Evolutionary conservation across 176 grass and related monocot genomes (phyloP).

Genomic region (Alloteropsis semialata): DNA sequence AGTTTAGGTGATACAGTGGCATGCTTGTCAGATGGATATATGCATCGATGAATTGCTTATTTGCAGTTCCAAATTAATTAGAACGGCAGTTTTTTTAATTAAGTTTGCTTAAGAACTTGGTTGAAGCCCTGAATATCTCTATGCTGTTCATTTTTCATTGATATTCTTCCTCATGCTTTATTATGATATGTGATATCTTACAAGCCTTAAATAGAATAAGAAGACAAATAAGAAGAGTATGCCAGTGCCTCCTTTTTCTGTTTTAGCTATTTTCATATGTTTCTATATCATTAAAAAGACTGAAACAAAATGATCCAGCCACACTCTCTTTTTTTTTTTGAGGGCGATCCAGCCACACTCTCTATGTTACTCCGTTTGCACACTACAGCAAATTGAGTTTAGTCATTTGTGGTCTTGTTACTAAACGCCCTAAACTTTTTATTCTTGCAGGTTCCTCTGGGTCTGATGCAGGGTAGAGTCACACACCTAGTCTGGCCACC

Average conservation of each 20-base stretch:
- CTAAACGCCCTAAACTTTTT: slow-evolving; percentile 4
- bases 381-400: not conserved
- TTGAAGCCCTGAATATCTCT: not conserved
- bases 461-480: slow-evolving; percentile 57
- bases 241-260: not conserved
- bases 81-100: no score
- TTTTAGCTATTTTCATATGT: not conserved
- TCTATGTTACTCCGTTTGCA: not conserved
- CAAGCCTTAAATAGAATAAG: not conserved
- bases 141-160: not conserved
- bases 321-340: no score
- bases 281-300: not conserved
- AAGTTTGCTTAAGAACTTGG: not conserved
- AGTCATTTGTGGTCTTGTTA: not conserved
- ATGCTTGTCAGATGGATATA: not conserved
- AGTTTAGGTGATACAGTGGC: not conserved
- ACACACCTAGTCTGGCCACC: slow-evolving; percentile 72
- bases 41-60: not conserved
- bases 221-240: not conserved
- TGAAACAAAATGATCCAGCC: not conserved
- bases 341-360: not conserved
- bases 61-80: not conserved
- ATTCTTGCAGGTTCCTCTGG: slow-evolving; percentile 59
- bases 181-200: not conserved
- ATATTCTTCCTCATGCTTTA: not conserved